A percentile compares a stretch with the other conserved stretches of the same genome.
Evolutionary conservation across 2,329 filamentous ascomycete species (phyloP).

Genomic region (Sporothrix pallida): DNA sequence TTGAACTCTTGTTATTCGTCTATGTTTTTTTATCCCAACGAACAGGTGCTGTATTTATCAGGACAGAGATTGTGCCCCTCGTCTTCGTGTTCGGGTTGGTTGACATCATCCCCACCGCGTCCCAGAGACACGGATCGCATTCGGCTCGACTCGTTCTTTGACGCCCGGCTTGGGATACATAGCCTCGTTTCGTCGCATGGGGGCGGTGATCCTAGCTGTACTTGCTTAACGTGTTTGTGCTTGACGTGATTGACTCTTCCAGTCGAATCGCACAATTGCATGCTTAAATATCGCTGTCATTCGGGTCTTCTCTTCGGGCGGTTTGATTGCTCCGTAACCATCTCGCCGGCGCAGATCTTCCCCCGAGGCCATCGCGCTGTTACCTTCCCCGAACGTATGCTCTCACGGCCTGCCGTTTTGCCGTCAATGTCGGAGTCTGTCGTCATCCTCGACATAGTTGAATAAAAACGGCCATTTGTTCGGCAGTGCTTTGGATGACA

Average conservation of each 20-base stretch:
- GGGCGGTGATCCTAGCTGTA: not conserved
- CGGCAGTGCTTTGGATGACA: not conserved
- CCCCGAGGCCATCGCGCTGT: not conserved
- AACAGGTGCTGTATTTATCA: too few relatives aligned
- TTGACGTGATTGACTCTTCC: not conserved
- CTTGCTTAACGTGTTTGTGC: not conserved
- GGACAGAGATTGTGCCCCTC: not conserved
- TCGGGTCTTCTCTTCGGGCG: not conserved
- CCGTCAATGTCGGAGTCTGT: not conserved
- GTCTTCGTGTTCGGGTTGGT: slow-evolving; percentile 18
- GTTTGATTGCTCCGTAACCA: not conserved
- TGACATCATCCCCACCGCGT: not conserved
- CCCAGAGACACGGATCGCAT: slow-evolving; percentile 11
- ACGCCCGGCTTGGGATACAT: slow-evolving; percentile 18
- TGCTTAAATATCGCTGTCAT: not conserved
- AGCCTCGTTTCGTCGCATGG: not conserved
- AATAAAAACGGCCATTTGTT: not conserved
- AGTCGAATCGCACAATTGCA: not conserved
- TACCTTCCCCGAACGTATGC: not conserved
- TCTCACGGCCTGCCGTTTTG: not conserved
- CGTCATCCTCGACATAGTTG: not conserved
- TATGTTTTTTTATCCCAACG: not conserved
- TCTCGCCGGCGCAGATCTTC: not conserved
- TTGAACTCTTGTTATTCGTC: too few relatives aligned
- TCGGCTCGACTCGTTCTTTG: slow-evolving; percentile 13